These are phyloP conservation scores for Coffea humblotiana DNA, from an alignment of 305 asterid genomes.

Conservation along the genomic window DNA sequence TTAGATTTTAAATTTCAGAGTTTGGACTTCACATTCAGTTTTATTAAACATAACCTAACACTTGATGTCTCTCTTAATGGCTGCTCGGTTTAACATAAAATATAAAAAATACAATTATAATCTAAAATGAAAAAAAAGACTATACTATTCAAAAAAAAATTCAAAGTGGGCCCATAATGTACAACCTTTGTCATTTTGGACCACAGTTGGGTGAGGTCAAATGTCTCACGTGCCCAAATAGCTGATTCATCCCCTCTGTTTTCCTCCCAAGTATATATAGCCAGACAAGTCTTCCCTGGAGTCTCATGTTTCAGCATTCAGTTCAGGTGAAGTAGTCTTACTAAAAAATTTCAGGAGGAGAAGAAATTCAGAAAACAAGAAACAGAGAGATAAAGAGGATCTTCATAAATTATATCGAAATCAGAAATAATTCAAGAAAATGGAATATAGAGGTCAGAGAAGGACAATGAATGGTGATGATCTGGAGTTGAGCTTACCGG, in stretches of 20 bases:
- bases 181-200: no score
- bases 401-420: not conserved
- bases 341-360: no score
- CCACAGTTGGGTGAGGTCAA: constrained; percentile 4
- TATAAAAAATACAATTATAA: no score
- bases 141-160: no score
- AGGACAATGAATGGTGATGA: constrained; percentile 47
- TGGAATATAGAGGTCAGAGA: constrained; percentile 6
- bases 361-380: not conserved
- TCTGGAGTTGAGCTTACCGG: constrained; percentile 60
- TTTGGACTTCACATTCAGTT: no score
- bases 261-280: not conserved
- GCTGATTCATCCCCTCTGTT: constrained; percentile 8
- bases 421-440: not conserved
- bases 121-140: no score
- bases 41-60: no score
- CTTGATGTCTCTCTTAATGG: no score
- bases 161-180: not conserved
- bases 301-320: not conserved
- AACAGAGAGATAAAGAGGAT: no score
- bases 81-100: no score
- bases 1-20: no score
- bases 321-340: not conserved
- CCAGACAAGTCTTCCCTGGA: no score
- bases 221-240: constrained; percentile 16